Percentiles rank a stretch among this genome's conserved stretches.
These are phyloP conservation scores for Blastobotrys serpentis DNA, from an alignment of 1,139 yeast species.

Conservation along the genomic window DNA sequence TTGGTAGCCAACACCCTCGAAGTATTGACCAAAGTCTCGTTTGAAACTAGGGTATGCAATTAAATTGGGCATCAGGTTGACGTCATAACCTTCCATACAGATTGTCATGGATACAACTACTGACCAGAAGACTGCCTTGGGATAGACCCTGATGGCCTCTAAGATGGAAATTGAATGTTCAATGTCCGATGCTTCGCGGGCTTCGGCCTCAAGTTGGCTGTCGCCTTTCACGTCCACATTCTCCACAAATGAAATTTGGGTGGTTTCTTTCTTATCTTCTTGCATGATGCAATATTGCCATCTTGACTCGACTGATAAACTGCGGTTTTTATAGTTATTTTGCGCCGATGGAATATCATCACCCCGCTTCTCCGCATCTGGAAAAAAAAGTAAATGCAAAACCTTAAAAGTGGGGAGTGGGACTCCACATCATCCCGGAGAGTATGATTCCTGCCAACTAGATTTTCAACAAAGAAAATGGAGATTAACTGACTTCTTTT, in stretches of 20 bases:
- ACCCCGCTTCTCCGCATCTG: slow-evolving; percentile 1
- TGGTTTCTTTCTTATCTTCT: background rate
- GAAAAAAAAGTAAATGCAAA: no score
- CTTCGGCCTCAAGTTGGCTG: slow-evolving; percentile 7
- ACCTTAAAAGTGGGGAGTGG: no score
- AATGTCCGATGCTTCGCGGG: slow-evolving; percentile 14
- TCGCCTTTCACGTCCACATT: background rate
- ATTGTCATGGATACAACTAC: slow-evolving; percentile 43
- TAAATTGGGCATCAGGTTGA: slow-evolving; percentile 40
- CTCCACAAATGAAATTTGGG: background rate
- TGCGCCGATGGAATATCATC: background rate
- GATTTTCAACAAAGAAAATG: no score
- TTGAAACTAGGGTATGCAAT: slow-evolving; percentile 45
- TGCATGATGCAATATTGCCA: no score
- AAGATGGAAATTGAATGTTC: slow-evolving; percentile 20
- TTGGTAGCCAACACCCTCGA: slow-evolving; percentile 27
- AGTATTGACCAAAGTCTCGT: slow-evolving; percentile 32
- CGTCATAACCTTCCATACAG: slow-evolving; percentile 51
- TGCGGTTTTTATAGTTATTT: background rate
- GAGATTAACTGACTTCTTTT: no score
- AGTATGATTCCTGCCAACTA: no score
- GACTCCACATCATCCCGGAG: no score
- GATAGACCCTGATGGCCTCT: slow-evolving; percentile 29
- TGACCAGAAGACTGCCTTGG: slow-evolving; percentile 47
- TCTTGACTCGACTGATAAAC: no score